A percentile compares a stretch with the other conserved stretches of the same genome.
phyloP scores from a whole-genome alignment of 2,329 filamentous ascomycete species.

The Parastagonospora avenae region DNA sequence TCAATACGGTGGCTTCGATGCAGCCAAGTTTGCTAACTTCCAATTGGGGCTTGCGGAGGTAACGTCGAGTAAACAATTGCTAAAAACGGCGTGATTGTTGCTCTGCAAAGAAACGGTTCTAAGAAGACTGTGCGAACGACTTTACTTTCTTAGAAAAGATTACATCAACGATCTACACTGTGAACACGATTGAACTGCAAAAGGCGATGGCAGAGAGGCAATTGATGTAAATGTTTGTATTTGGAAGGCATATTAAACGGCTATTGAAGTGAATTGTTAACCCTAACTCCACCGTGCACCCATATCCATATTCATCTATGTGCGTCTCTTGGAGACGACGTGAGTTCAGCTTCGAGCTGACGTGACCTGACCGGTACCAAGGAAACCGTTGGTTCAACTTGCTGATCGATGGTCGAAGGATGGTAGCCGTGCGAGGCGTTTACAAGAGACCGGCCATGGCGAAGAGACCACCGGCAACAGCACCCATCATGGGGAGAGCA shows the following conservation, averaged over 20 bases:
- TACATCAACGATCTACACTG: neutral
- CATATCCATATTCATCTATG: conserved; percentile 6
- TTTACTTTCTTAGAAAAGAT: too few species aligned
- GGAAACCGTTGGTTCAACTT: neutral
- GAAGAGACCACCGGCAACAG: conserved; percentile 37
- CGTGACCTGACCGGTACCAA: conserved; percentile 4
- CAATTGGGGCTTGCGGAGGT: too few species aligned
- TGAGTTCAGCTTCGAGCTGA: conserved; percentile 12
- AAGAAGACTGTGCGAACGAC: neutral
- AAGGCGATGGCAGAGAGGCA: neutral
- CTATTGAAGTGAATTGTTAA: conserved; percentile 7
- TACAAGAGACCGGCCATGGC: conserved; percentile 43
- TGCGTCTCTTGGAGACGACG: conserved; percentile 17
- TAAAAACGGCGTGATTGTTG: neutral
- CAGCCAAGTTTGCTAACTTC: neutral
- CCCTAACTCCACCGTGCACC: conserved; percentile 1
- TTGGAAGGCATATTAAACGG: conserved; percentile 3
- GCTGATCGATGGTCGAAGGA: neutral
- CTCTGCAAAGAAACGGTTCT: neutral
- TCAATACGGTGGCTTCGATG: neutral
- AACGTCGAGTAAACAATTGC: neutral
- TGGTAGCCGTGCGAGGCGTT: neutral
- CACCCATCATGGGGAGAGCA: conserved; percentile 38
- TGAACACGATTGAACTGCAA: neutral
- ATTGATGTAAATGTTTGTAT: neutral